A percentile compares a stretch with the other conserved stretches of the same genome.
phyloP scores from a whole-genome alignment of 192 early-diverging fungal species.

The Linnemannia elongata region DNA sequence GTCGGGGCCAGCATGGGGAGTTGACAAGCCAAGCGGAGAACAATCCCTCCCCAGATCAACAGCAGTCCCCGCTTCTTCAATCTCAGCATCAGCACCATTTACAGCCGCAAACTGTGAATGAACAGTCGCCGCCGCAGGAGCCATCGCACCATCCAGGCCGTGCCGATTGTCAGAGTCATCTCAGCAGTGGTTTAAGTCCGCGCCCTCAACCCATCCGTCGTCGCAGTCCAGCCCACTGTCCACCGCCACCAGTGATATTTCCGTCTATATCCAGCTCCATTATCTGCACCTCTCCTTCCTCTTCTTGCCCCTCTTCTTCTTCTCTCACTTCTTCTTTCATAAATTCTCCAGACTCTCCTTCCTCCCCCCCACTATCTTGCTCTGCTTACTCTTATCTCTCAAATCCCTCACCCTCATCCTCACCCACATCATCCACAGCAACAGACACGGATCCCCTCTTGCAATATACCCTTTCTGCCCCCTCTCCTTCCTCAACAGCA shows the following conservation, averaged over 20 bases:
- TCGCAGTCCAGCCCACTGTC: neutral
- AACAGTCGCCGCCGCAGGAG: neutral
- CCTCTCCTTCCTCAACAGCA: neutral
- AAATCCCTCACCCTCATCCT: neutral
- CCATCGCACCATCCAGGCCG: neutral
- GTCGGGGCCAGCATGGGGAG: neutral
- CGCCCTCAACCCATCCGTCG: neutral
- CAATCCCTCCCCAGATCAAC: neutral
- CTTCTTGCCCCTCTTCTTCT: too few relatives aligned
- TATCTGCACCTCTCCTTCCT: neutral
- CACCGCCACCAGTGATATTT: neutral
- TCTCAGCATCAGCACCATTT: neutral
- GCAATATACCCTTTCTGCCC: neutral
- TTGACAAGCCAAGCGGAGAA: neutral
- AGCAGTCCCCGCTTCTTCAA: neutral
- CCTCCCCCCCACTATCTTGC: constrained; percentile 2
- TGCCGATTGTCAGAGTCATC: neutral
- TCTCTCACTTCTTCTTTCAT: neutral
- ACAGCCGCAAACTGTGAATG: neutral
- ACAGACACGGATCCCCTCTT: neutral
- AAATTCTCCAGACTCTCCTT: neutral
- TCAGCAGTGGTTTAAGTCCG: neutral
- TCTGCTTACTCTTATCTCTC: neutral
- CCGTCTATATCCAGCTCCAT: neutral
- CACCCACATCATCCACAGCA: neutral